Percentiles rank a stretch among this genome's conserved stretches.
Conservation (phyloP, 2,329 filamentous ascomycete genomes). For the Ascochyta clinopodiicola region DNA sequence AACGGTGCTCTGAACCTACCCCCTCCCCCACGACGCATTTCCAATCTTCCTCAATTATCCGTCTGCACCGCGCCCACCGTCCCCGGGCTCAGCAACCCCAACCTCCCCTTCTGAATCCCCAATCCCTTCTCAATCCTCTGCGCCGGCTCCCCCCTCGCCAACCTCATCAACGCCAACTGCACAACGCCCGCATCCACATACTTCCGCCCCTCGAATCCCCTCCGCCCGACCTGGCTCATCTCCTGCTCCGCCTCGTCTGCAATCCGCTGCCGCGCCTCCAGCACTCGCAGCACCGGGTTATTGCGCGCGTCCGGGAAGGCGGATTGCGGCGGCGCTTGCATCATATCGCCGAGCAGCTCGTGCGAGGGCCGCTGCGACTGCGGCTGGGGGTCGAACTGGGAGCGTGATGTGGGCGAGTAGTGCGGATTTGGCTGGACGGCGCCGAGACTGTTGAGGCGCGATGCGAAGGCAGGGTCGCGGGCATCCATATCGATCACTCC, state of each 20-base stretch:
- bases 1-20: not conserved
- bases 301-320: conserved; percentile 42
- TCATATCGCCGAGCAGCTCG: conserved; percentile 39
- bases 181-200: conserved; percentile 55
- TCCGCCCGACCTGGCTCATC: conserved; percentile 53
- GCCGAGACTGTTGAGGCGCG: conserved; percentile 74
- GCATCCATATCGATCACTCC: conserved; percentile 66
- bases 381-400: conserved; percentile 47
- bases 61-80: conserved; percentile 33
- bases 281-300: conserved; percentile 63
- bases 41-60: conserved; percentile 10
- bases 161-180: conserved; percentile 45
- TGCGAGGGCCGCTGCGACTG: conserved; percentile 19
- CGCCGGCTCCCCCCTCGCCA: conserved; percentile 36
- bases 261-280: conserved; percentile 60
- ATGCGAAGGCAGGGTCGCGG: conserved; percentile 72
- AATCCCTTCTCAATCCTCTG: conserved; percentile 41
- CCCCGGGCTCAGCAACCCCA: conserved; percentile 35
- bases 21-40: not conserved
- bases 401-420: conserved; percentile 62
- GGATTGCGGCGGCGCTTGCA: conserved; percentile 37
- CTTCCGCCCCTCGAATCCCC: conserved; percentile 50
- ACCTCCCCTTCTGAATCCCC: conserved; percentile 42
- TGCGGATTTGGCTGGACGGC: conserved; percentile 65
- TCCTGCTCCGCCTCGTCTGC: conserved; percentile 62